Base-by-base conservation (phyloP, 2,329 filamentous ascomycete genomes). In the Aspergillus sp. region DNA sequence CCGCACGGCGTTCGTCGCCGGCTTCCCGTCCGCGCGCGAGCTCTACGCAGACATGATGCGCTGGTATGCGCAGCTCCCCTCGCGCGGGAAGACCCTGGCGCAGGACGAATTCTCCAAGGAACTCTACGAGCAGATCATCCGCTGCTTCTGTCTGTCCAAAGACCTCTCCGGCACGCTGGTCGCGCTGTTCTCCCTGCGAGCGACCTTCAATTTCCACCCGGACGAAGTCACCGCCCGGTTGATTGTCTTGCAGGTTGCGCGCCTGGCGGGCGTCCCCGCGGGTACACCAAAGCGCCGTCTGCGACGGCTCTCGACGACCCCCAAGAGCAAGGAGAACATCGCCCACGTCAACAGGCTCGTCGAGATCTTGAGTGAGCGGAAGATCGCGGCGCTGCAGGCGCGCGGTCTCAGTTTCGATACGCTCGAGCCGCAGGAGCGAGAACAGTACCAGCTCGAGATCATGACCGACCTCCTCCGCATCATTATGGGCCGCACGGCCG, bases 121-220 rank as follows among this genome's bases (percentile, higher is more conserved):
- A 4, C 59, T 82, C 2, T 82, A 82, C 54, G 73, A 81, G 56
- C 72, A 77, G 52, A 78, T 83, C 44, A 72, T 81, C 23, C 71
- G 76, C 29, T 77, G 74, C 58, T 81, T 82, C 63, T 79, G 77
- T 54, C 65, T 80, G 6, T 72, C 71, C 1, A 71, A 76, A 45
- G 80, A 83, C 57, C 67, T 78, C 13, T 57, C 71, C 2, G 80
- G 78, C 29, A 78, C 75, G 3, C 67, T 81, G 19, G 74, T 81
- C 29, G 78, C 78, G 1, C 64, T 83, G 11, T 70, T 75, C 48
- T 73, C 74, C 1, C 62, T 82, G 62, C 70, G 71, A 45, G 57
- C 70, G 16, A 58, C 62, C 4, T 82, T 81, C 51, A 67, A 70
- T 29, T 69, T 74, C 47, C 72, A 70, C 46, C 80, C 80, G 0